Evolutionary conservation across 768 basidiomycete genomes (phyloP), one percentile per base, ranked within the genome.

Genomic region (Lentinus tigrinus): DNA sequence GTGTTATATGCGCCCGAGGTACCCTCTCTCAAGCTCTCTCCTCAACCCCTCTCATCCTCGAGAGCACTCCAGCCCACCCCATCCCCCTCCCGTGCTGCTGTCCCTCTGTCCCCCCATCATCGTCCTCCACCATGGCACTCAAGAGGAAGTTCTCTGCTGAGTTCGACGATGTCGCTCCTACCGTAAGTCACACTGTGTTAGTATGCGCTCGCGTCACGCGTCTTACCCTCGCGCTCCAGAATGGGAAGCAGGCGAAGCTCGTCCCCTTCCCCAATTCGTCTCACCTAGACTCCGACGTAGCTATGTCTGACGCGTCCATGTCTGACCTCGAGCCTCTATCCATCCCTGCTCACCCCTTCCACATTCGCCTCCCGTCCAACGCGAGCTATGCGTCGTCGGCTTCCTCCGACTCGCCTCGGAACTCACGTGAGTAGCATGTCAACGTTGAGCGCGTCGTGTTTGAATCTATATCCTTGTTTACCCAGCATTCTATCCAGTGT

Each of bases 61-160:
- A 13, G 34, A 37, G 24, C 34, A 43, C 47, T 34, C 38, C 26
- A 37, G 47, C 56, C 38, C 48, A 46, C 21, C 31, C 50, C n/a
- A 34, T 59, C 52, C 56, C 42, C 49, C 4, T 24, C 43, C 23
- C 43, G 40, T 24, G 26, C 16, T 39, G 37, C 19, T 21, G 17
- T 44, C 43, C 27, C 40, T 46, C 39, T 56, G 14, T 48, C 17
- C 36, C 56, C 37, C 36, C 48, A n/a, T 27, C 47, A 28, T 38
- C 31, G 2, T 26, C 34, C 34, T 26, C 24, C 63, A 61, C 63
- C 51, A 92, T 91, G 89, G 78, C 84, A 40, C 62, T 89, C 69
- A 93, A 93, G 72, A 82, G 91, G 70, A 93, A 93, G 76, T 77
- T 88, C 51, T 83, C 85, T 50, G 64, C 76, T 19, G 87, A 87